Evolutionary conservation across 331 rosid species (phyloP).

Genomic region (Acacia concinna): DNA sequence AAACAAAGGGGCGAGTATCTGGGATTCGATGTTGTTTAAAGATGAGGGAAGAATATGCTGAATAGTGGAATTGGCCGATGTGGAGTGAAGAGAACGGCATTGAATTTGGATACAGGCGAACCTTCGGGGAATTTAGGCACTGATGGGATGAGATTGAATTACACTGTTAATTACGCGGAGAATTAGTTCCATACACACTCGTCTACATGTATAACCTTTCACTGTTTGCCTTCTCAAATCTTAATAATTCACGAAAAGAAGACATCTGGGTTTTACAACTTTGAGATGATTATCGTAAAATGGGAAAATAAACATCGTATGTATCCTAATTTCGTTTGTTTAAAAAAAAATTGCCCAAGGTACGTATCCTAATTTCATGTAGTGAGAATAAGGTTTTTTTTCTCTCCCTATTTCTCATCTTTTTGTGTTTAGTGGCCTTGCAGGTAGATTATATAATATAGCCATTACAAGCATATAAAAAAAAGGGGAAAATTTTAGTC

Average conservation of each 20-base stretch:
- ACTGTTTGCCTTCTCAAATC: not conserved
- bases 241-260: not conserved
- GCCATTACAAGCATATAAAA: no score
- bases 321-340: no score
- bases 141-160: not conserved
- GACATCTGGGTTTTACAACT: no score
- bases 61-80: not conserved
- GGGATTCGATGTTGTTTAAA: not conserved
- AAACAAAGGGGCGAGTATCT: not conserved
- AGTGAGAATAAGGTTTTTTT: no score
- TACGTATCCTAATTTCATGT: no score
- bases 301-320: no score
- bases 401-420: no score
- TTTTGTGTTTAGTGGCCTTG: no score
- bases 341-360: no score
- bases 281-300: no score
- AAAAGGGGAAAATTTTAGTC: no score
- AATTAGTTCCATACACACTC: not conserved
- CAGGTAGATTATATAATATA: no score
- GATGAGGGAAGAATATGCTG: not conserved
- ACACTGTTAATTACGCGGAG: not conserved
- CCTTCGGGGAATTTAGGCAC: conserved; percentile 4
- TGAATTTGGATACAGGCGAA: not conserved
- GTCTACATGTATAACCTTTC: not conserved
- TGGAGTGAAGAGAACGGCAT: not conserved